Evolutionary conservation across 2,329 filamentous ascomycete species (phyloP).

Genomic region (Bipolaris cookei): DNA sequence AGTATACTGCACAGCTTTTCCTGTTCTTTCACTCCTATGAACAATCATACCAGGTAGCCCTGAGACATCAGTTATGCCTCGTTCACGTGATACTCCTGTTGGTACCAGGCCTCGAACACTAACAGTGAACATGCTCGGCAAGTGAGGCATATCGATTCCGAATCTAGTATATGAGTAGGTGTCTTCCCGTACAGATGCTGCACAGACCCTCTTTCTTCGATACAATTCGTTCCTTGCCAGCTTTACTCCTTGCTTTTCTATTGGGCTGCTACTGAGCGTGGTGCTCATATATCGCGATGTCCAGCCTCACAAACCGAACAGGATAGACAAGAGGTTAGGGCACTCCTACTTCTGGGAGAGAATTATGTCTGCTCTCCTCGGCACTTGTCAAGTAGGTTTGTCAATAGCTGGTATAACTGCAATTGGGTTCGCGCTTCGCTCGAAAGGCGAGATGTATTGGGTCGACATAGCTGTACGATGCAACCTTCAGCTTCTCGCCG

Average conservation of each 20-base stretch:
- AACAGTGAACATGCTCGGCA: conserved; percentile 6
- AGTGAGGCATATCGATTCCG: conserved; percentile 3
- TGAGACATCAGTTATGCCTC: conserved; percentile 6
- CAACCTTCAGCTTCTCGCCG: conserved; percentile 11
- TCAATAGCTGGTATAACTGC: conserved; percentile 13
- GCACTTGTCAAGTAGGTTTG: conserved; percentile 7
- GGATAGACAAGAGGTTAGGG: conserved; percentile 10
- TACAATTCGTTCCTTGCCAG: conserved; percentile 15
- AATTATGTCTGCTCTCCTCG: conserved; percentile 5
- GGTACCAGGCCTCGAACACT: conserved; percentile 5
- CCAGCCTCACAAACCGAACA: conserved; percentile 7
- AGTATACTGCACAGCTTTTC: conserved; percentile 5
- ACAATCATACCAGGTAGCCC: conserved; percentile 1
- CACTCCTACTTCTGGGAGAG: conserved; percentile 10
- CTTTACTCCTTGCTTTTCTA: conserved; percentile 13
- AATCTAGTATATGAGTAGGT: conserved; percentile 10
- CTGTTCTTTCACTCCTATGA: conserved; percentile 2
- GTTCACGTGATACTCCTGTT: conserved; percentile 6
- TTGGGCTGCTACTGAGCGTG: conserved; percentile 15
- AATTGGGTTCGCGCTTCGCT: conserved; percentile 7
- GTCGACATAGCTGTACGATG: conserved; percentile 11
- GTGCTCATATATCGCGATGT: conserved; percentile 15
- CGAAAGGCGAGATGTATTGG: conserved; percentile 8
- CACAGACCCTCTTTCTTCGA: conserved; percentile 3
- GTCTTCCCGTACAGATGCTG: conserved; percentile 4